These are phyloP conservation scores for Blastocystis sp. DNA, from an alignment of 352 stramenopile genomes.

Conservation along the genomic window DNA sequence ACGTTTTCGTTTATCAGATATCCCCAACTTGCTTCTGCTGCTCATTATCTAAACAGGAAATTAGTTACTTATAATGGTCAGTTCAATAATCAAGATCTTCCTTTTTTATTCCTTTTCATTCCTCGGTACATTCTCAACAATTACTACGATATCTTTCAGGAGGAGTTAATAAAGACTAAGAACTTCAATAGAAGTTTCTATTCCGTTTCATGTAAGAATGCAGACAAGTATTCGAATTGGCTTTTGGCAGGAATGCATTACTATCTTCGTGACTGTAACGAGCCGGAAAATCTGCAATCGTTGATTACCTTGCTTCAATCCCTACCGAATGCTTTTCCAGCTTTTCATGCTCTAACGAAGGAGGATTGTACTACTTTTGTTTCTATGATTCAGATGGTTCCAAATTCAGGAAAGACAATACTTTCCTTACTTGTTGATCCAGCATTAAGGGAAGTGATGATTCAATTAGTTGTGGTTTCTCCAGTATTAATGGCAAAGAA, in stretches of 20 bases:
- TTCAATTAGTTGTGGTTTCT: background rate
- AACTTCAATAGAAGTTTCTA: background rate
- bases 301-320: background rate
- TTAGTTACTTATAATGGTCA: background rate
- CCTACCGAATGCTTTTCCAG: background rate
- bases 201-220: background rate
- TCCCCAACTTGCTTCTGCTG: background rate
- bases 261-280: background rate
- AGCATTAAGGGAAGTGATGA: background rate
- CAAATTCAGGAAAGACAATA: background rate
- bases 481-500: too few species aligned
- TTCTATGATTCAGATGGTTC: background rate
- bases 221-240: background rate
- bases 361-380: background rate
- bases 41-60: background rate
- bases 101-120: background rate
- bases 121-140: background rate
- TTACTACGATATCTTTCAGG: conserved; percentile 3
- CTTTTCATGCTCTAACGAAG: background rate
- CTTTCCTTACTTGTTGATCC: background rate
- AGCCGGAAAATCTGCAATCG: too few species aligned
- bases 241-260: background rate
- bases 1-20: background rate
- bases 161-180: background rate
- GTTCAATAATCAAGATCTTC: background rate